These are phyloP conservation scores for Teratosphaeriaceae sp. DNA, from an alignment of 2,329 filamentous ascomycete species.

Conservation along the genomic window DNA sequence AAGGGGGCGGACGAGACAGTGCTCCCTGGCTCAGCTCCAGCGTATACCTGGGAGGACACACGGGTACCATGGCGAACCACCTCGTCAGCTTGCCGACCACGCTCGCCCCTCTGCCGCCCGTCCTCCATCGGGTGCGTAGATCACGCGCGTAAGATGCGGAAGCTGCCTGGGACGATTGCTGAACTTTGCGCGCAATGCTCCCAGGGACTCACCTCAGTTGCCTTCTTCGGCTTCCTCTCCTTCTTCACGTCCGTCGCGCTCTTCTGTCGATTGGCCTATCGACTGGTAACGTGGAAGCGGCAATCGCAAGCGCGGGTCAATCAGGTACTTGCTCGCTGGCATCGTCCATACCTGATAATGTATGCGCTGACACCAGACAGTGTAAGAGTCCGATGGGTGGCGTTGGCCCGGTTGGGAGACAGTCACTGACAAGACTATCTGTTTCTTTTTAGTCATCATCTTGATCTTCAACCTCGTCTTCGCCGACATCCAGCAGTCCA, in stretches of 20 bases:
- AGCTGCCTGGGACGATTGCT: too few species aligned
- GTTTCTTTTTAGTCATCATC: constrained; percentile 59
- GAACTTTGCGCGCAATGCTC: too few species aligned
- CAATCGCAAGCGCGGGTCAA: constrained; percentile 24
- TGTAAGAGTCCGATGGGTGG: too few species aligned
- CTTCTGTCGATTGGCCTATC: constrained; percentile 40
- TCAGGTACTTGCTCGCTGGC: background rate
- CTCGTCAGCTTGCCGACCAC: background rate
- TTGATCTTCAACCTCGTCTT: constrained; percentile 62
- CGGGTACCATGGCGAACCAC: background rate
- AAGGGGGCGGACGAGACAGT: too few species aligned
- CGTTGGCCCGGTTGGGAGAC: background rate
- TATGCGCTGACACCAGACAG: too few species aligned
- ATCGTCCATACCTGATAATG: too few species aligned
- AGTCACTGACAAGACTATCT: constrained; percentile 43
- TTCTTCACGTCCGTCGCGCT: constrained; percentile 39
- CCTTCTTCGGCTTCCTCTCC: constrained; percentile 41
- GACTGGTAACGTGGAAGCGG: constrained; percentile 36
- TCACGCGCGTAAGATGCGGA: too few species aligned
- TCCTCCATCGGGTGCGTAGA: too few species aligned
- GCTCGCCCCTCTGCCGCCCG: background rate
- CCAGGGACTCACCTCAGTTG: constrained; percentile 41
- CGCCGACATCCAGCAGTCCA: constrained; percentile 59
- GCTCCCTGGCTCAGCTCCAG: background rate
- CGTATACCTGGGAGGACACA: background rate